A percentile compares a stretch with the other conserved stretches of the same genome.
Evolutionary conservation across 176 grass and related monocot genomes (phyloP).

Genomic region (Panicum miliaceum): DNA sequence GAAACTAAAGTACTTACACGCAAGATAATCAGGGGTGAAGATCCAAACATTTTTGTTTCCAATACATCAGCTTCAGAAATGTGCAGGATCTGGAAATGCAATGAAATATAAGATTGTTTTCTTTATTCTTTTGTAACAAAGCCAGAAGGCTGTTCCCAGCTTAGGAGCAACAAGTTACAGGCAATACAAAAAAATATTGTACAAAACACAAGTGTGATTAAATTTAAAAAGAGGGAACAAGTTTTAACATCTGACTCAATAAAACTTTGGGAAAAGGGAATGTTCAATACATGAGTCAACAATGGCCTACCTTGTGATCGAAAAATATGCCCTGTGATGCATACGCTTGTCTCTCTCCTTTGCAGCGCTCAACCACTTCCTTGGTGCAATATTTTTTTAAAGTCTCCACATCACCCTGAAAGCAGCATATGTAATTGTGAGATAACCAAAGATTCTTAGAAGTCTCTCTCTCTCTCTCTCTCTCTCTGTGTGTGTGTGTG

Average conservation of each 20-base stretch:
- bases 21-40: slow-evolving; percentile 76
- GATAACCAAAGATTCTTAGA: slow-evolving; percentile 4
- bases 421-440: slow-evolving; percentile 32
- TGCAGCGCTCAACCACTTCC: slow-evolving; percentile 93
- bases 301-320: slow-evolving; percentile 78
- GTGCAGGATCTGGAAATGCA: slow-evolving; percentile 81
- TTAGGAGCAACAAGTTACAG: slow-evolving; percentile 40
- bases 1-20: slow-evolving; percentile 43
- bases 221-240: neutral
- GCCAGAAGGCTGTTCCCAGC: neutral
- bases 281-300: slow-evolving; percentile 6
- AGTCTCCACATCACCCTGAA: slow-evolving; percentile 56
- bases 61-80: slow-evolving; percentile 91
- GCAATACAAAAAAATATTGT: slow-evolving; percentile 23
- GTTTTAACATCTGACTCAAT: neutral
- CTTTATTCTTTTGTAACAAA: neutral
- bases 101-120: slow-evolving; percentile 16
- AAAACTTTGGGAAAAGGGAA: neutral
- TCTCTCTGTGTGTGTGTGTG: neutral
- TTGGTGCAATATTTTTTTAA: slow-evolving; percentile 89
- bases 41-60: slow-evolving; percentile 98
- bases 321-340: slow-evolving; percentile 88
- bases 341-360: slow-evolving; percentile 86
- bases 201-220: slow-evolving; percentile 10
- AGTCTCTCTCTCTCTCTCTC: too few relatives aligned